Evolutionary conservation across 306 rosid genomes (phyloP).

Genomic region (Fagus crenata): DNA sequence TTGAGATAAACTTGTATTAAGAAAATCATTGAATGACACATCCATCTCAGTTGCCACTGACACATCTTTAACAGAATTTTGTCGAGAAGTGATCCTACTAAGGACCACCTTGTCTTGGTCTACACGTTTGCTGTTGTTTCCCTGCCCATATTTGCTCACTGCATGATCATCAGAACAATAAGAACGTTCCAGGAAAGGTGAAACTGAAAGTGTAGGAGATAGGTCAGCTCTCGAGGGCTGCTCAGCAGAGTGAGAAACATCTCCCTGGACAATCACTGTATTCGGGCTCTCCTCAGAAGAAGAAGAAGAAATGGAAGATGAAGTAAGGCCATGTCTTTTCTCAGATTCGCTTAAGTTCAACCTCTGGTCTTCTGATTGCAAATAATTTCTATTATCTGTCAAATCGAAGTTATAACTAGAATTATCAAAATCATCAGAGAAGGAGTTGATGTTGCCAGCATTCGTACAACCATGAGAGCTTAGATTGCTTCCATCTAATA

Average conservation of each 20-base stretch:
- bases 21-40: constrained; percentile 38
- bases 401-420: constrained; percentile 22
- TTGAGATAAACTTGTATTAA: constrained; percentile 30
- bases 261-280: constrained; percentile 2
- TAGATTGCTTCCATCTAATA: constrained; percentile 9
- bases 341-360: constrained; percentile 24
- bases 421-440: constrained; percentile 32
- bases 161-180: constrained; percentile 24
- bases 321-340: constrained; percentile 22
- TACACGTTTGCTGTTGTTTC: constrained; percentile 16
- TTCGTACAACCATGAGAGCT: constrained; percentile 12
- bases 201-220: constrained; percentile 25
- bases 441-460: constrained; percentile 24
- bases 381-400: constrained; percentile 6
- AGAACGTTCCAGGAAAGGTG: constrained; percentile 29
- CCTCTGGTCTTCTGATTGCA: constrained; percentile 25
- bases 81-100: constrained; percentile 8
- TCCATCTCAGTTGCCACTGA: constrained; percentile 35
- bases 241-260: constrained; percentile 25
- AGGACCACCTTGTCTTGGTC: constrained; percentile 23
- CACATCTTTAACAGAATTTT: constrained; percentile 27
- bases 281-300: constrained; percentile 22
- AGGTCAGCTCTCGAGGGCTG: constrained; percentile 13
- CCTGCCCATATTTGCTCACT: constrained; percentile 21
- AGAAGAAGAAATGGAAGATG: constrained; percentile 35